These are phyloP conservation scores for Melampsora americana DNA, from an alignment of 1,284 basidiomycete genomes.

Conservation along the genomic window DNA sequence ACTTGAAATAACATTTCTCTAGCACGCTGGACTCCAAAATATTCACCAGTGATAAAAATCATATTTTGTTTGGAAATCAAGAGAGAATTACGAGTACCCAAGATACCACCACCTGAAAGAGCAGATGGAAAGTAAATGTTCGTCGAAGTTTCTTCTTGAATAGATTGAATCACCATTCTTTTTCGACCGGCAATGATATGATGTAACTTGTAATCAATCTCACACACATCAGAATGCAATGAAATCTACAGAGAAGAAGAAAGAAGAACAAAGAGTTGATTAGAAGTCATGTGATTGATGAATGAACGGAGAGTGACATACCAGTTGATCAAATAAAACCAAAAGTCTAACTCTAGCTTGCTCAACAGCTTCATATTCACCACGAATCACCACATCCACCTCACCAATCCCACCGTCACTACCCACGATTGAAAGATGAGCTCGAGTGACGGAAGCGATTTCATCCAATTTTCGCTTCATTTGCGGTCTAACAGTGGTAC, in stretches of 20 bases:
- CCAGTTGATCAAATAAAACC: constrained; percentile 90
- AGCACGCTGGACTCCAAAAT: constrained; percentile 90
- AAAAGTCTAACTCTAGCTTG: constrained; percentile 82
- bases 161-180: constrained; percentile 78
- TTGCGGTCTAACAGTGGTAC: constrained; percentile 79
- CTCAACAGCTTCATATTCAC: constrained; percentile 79
- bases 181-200: constrained; percentile 87
- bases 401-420: constrained; percentile 68
- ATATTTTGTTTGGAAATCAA: constrained; percentile 63
- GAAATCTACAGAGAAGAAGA: constrained; percentile 63
- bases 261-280: constrained; percentile 44
- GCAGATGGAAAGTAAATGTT: constrained; percentile 93
- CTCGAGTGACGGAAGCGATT: constrained; percentile 79
- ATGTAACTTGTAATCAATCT: constrained; percentile 93
- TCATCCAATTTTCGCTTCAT: constrained; percentile 84
- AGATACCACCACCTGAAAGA: constrained; percentile 72
- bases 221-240: constrained; percentile 80
- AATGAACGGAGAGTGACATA: constrained; percentile 57
- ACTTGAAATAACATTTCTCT: constrained; percentile 90
- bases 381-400: constrained; percentile 86
- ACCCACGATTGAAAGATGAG: constrained; percentile 74
- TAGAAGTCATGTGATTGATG: not conserved
- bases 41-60: constrained; percentile 96
- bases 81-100: constrained; percentile 57
- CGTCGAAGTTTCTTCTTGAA: constrained; percentile 95